Evolutionary conservation across 345 rosid species (phyloP), one percentile per base, ranked within the genome.

Genomic region (Gossypium thurberi): DNA sequence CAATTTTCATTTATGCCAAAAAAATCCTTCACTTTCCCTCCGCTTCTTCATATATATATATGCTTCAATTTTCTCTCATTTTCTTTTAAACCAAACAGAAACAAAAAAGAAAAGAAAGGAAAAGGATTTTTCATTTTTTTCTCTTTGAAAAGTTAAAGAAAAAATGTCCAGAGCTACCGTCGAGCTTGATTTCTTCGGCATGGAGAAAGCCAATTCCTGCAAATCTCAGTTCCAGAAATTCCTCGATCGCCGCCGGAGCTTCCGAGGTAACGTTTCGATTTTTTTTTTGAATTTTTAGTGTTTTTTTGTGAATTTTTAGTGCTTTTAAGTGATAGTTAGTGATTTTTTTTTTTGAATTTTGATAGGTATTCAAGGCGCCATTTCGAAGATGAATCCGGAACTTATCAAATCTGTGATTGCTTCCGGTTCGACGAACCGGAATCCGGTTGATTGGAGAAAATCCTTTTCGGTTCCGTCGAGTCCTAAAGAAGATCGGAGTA

Each of bases 321-420:
- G 40, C 40, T 33, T 33, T 33, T 33, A 33, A 33, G 40, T 33
- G 40, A 33, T 33, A 33, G 40, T 3, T 0, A 9, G 1, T 55
- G 25, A 18, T 56, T 56, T 21, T 50, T 50, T 28, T 28, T 28
- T 28, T 28, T 28, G 37, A 33, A 33, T 4, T 44, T 26, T 9
- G 10, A 52, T 80, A 93, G 98, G 85, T 10, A 82, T 89, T 61
- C 98, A 91, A 78, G 80, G 91, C 6, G 92, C 93, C 65, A 61
- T 94, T 74, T 92, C 98, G 18, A 92, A 85, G 86, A 88, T 94
- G 6, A 83, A 92, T 76, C 97, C 97, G 0, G 87, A 86, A 81
- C 81, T 94, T 42, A 81, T 94, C 37, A 89, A 81, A 77, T 88
- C 94, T 7, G 87, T 94, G 73, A 84, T 94, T 77, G 77, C 88